Conservation (phyloP, 345 rosid genomes). For the Syzygium aromaticum region DNA sequence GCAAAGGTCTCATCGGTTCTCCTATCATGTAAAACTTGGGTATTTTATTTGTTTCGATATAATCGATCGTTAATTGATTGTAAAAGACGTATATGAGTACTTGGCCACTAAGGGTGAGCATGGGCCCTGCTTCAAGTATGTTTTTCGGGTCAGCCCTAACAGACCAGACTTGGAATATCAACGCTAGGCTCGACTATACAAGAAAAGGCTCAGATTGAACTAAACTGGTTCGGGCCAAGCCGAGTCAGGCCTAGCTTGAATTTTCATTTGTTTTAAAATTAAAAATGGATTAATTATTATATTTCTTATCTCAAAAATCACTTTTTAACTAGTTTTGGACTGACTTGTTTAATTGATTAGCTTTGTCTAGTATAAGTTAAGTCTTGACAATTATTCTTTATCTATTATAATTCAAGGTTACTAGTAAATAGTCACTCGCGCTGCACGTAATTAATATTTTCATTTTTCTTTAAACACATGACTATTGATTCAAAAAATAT, state of each 20-base stretch:
- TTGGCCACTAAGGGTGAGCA: neutral
- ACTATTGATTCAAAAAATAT: neutral
- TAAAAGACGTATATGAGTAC: neutral
- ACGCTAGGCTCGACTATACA: neutral
- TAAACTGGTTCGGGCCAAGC: neutral
- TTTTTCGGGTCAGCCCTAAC: neutral
- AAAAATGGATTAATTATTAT: neutral
- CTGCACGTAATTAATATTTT: neutral
- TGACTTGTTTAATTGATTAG: neutral
- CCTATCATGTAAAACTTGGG: neutral
- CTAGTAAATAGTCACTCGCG: accelerated
- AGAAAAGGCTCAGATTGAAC: neutral
- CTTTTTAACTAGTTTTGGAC: neutral
- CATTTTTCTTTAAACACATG: neutral
- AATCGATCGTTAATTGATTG: neutral
- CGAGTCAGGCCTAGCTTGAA: accelerated
- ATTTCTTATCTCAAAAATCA: neutral
- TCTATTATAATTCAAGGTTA: neutral
- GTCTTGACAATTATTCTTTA: neutral
- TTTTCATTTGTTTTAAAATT: neutral
- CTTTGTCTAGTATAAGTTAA: neutral
- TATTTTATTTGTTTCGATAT: neutral
- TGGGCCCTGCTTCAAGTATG: neutral
- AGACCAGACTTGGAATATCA: neutral
- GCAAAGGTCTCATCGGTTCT: neutral